phyloP scores from a whole-genome alignment of 768 basidiomycete species.

The Mycena polygramma region DNA sequence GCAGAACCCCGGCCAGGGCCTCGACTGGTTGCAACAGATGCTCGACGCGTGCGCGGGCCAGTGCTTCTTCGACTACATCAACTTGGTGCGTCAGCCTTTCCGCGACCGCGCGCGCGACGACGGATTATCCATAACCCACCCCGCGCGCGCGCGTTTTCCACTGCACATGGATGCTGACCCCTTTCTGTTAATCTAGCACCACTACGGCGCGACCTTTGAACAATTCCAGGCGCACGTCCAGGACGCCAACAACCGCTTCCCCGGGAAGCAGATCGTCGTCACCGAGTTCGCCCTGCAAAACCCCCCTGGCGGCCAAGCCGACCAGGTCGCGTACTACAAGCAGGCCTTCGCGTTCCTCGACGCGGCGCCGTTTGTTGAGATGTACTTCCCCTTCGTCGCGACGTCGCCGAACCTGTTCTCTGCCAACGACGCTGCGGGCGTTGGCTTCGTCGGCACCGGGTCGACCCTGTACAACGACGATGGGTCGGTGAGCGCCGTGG shows the following conservation, averaged over 20 bases:
- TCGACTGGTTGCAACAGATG: constrained; percentile 52
- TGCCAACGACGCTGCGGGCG: constrained; percentile 37
- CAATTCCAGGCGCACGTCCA: constrained; percentile 43
- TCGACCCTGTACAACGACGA: constrained; percentile 50
- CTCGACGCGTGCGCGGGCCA: constrained; percentile 49
- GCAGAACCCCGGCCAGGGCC: constrained; percentile 46
- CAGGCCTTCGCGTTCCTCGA: constrained; percentile 53
- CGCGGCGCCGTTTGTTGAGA: constrained; percentile 42
- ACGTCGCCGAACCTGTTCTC: constrained; percentile 45
- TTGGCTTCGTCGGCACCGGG: constrained; percentile 41
- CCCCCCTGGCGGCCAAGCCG: constrained; percentile 45
- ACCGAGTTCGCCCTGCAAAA: constrained; percentile 51
- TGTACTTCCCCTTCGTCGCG: constrained; percentile 55
- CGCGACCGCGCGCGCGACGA: too few species aligned
- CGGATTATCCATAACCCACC: too few species aligned
- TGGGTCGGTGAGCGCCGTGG: constrained; percentile 30
- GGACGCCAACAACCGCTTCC: constrained; percentile 22
- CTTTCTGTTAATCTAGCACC: constrained; percentile 16
- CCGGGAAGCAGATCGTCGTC: constrained; percentile 41
- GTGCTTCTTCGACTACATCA: constrained; percentile 53
- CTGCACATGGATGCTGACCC: background rate
- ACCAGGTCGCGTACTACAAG: constrained; percentile 48
- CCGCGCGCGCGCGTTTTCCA: too few species aligned
- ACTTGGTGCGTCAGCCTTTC: constrained; percentile 38
- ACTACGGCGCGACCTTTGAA: constrained; percentile 41